Evolutionary conservation across 306 rosid species (phyloP), one percentile per base, ranked within the genome.

Genomic region (Hylodesmum podocarpum): DNA sequence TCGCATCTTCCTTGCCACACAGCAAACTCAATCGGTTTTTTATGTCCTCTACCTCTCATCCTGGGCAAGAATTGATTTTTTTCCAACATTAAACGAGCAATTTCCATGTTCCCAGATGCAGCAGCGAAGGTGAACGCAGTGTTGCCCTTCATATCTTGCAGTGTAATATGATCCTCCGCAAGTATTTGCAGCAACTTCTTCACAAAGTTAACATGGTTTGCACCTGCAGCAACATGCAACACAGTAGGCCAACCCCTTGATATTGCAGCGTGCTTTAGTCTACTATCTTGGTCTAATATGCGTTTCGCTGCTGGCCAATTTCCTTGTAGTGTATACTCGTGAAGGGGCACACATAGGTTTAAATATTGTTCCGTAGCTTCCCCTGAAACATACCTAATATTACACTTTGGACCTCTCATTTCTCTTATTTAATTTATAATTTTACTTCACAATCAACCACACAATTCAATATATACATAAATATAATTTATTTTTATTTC

Each of bases 51-150:
- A 2, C 86, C 83, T 15, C 70, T 66, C 4, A 19, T 37, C 3
- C 0, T 0, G 1, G 63, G 63, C 14, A 83, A 74, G 13, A 0
- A 0, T 1, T 2, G 3, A 63, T 39, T 28, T 6, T 4, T 61
- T 0, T 14, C 0, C 25, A 2, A 0, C 84, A 83, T n/a, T 25
- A 69, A 41, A 3, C 33, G 0, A 6, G 9, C 74, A 62, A 79
- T 68, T 5, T 2, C 13, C 0, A 62, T 0, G 41, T 69, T 78
- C 8, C 87, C 84, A 14, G 67, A 47, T 0, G 58, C 71, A 6
- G 65, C 87, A 62, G 84, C 87, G 8, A 79, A 69, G 72, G 58
- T 53, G 3, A 83, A 83, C 1, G 87, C 78, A 11, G 87, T 75
- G 66, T 83, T 74, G 4, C 74, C 78, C 0, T 34, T 78, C 3